phyloP scores from a whole-genome alignment of 2,329 filamentous ascomycete genomes.

The Ascochyta lentis region DNA sequence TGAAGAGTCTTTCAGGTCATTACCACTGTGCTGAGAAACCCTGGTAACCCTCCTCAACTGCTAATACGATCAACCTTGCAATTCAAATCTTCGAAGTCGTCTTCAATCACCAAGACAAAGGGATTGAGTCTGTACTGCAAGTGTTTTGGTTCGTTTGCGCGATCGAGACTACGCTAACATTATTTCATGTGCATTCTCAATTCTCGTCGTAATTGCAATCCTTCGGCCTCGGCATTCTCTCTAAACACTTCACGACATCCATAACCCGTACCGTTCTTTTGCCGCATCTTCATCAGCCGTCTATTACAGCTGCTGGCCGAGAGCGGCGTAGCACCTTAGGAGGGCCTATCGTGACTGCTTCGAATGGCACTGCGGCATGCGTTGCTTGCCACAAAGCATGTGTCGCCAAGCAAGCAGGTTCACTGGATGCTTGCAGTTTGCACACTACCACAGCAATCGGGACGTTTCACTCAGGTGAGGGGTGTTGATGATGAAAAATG shows the following conservation, averaged over 20 bases:
- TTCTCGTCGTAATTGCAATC: not conserved
- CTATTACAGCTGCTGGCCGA: not conserved
- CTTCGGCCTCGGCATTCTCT: too few species aligned
- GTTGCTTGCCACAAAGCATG: not conserved
- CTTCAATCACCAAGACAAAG: too few species aligned
- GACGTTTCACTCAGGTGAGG: not conserved
- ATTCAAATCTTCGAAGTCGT: too few species aligned
- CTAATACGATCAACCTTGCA: too few species aligned
- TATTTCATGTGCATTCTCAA: too few species aligned
- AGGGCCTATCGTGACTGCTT: not conserved
- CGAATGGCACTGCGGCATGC: not conserved
- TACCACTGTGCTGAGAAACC: too few species aligned
- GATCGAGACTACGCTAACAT: too few species aligned
- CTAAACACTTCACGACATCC: too few species aligned
- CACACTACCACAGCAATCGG: not conserved
- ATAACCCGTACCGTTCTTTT: not conserved
- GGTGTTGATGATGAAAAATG: not conserved
- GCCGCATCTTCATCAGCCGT: not conserved
- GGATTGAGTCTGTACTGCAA: too few species aligned
- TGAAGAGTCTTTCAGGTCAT: too few species aligned
- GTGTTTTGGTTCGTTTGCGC: too few species aligned
- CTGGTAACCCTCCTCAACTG: too few species aligned
- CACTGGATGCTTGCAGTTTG: not conserved
- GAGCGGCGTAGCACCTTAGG: not conserved
- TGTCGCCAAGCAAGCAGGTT: not conserved